Percentiles rank a stretch among this genome's conserved stretches.
phyloP scores from a whole-genome alignment of 1,139 yeast genomes.

The Pichiaceae sp. region DNA sequence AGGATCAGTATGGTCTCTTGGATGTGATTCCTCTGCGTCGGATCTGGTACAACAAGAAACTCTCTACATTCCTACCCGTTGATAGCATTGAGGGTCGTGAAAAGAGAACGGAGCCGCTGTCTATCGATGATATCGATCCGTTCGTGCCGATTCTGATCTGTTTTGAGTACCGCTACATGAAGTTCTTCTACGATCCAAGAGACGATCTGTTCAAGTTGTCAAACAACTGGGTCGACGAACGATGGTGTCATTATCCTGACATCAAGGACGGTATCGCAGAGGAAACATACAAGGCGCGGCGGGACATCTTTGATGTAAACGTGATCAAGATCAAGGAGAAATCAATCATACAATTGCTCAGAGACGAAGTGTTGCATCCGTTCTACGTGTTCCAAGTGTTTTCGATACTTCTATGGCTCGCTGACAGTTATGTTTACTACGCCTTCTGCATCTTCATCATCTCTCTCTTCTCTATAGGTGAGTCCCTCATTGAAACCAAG shows the following conservation, averaged over 20 bases:
- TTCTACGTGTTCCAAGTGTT: constrained; percentile 91
- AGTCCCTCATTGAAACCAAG: constrained; percentile 78
- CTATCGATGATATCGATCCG: constrained; percentile 39
- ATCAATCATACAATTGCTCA: constrained; percentile 50
- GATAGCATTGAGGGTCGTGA: constrained; percentile 6
- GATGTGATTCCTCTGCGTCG: constrained; percentile 48
- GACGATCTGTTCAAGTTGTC: constrained; percentile 83
- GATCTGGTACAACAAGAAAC: constrained; percentile 56
- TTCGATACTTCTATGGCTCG: constrained; percentile 83
- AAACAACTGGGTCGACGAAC: constrained; percentile 75
- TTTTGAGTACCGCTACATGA: constrained; percentile 76
- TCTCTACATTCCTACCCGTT: constrained; percentile 53
- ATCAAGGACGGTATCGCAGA: constrained; percentile 68
- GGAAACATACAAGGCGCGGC: constrained; percentile 59
- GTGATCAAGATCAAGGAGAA: constrained; percentile 72
- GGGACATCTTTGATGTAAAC: constrained; percentile 69
- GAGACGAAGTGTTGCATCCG: constrained; percentile 90
- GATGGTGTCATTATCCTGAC: constrained; percentile 57
- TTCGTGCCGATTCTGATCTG: constrained; percentile 60
- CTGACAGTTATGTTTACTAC: constrained; percentile 86
- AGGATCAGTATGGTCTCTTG: constrained; percentile 87
- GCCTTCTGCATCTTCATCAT: constrained; percentile 88
- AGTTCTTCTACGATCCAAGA: constrained; percentile 73
- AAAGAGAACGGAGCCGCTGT: constrained; percentile 2
- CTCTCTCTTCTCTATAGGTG: constrained; percentile 68